Base-by-base conservation (phyloP, 1,139 yeast genomes). In the Yamadazyma epiphylla region DNA sequence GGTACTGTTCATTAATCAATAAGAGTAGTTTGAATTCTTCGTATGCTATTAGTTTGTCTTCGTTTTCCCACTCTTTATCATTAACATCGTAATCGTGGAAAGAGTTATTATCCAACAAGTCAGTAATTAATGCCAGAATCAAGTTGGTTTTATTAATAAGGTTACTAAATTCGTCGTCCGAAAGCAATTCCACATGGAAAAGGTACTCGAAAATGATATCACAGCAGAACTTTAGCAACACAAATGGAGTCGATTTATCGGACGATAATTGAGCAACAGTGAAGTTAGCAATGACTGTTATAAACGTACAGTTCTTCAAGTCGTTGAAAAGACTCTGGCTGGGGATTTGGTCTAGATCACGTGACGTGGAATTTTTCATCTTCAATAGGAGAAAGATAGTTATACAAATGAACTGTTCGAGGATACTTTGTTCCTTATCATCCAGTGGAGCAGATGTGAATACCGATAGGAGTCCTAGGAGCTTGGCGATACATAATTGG, bases 1-100 rank as follows among this genome's bases (percentile, higher is more conserved):
- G 74, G 51, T 77, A 88, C 51, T 88, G 96, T 51, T 88, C 96
- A 51, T 87, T 87, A 13, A 88, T 62, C 3, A 86, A 76, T 27
- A 88, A 60, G 7, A 87, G 55, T n/a, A 85, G 61, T 47, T 81
- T 81, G 60, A 87, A 81, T 43, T 80, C 79, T 24, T 85, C 77
- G 42, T 78, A 78, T 31, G 86, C 84, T 36, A 74, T 70, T n/a
- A 62, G 46, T 27, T 80, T 71, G 41, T 78, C 80, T 36, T 77
- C 85, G 30, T 75, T 75, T 26, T 74, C 74, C 46, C 70, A 62
- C 39, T 66, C 60, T 21, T 51, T 55, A 26, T 59, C 65, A 20
- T 33, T 27, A 15, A 58, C 43, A 30, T 63, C 66, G 38, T 64
- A 64, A 30, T 58, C 54, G 35, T 56, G 56, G 35, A 60, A 60